Conservation (phyloP, 2,329 filamentous ascomycete species). For the Fusarium anguioides region DNA sequence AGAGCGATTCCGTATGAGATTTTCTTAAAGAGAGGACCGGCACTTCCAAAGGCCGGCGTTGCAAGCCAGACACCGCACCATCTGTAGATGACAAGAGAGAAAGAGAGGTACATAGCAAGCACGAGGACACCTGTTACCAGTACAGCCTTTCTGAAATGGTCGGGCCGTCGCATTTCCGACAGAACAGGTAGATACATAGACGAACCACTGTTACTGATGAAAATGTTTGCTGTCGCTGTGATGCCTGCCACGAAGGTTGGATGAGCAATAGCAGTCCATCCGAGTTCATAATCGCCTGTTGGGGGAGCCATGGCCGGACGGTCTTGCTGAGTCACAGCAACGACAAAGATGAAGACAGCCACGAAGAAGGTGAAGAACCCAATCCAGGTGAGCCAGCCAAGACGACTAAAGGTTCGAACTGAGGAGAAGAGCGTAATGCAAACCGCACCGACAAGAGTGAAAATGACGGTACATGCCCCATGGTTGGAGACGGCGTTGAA, state of each 20-base stretch:
- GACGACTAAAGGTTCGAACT: not conserved
- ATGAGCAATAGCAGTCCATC: constrained; percentile 1
- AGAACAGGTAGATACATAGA: constrained; percentile 57
- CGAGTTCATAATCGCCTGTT: not conserved
- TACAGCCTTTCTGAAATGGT: not conserved
- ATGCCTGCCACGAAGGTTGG: not conserved
- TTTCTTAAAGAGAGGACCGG: not conserved
- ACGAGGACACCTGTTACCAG: not conserved
- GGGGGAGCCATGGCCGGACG: not conserved
- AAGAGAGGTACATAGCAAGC: not conserved
- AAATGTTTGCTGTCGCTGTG: constrained; percentile 40
- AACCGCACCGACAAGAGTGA: not conserved
- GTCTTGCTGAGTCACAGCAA: not conserved
- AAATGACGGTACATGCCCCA: not conserved
- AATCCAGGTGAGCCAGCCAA: constrained; percentile 4
- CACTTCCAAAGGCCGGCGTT: not conserved
- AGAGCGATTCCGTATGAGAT: constrained; percentile 3
- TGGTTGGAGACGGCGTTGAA: constrained; percentile 7
- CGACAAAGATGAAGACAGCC: constrained; percentile 4
- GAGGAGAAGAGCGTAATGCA: not conserved
- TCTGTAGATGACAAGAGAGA: constrained; percentile 5
- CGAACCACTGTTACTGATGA: constrained; percentile 62
- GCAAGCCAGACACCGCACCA: constrained; percentile 4
- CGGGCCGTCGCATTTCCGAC: constrained; percentile 59
- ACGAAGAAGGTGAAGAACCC: not conserved